These are phyloP conservation scores for Sporisorium graminicola DNA, from an alignment of 1,284 basidiomycete genomes.

Conservation along the genomic window DNA sequence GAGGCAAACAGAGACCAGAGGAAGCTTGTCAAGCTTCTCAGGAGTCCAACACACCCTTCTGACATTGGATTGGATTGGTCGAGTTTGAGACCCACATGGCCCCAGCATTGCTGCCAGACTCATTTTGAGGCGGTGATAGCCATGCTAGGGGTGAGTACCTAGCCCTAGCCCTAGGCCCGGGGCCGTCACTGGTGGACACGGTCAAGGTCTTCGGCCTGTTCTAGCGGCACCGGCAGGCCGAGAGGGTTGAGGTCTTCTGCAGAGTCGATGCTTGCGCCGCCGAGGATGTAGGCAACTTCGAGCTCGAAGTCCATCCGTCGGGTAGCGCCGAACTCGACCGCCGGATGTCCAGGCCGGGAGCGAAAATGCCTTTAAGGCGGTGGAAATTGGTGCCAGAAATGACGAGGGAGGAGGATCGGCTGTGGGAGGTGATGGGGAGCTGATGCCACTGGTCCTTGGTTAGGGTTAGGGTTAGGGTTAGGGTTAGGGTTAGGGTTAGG, in stretches of 20 bases:
- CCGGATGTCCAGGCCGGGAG: conserved; percentile 13
- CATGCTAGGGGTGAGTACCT: too few species aligned
- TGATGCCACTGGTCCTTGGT: conserved; percentile 29
- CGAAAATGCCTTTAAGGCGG: conserved; percentile 36
- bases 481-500: too few species aligned
- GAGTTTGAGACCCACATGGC: too few species aligned
- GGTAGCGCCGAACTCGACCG: conserved; percentile 22
- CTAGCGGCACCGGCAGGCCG: conserved; percentile 20
- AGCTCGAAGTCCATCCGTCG: conserved; percentile 53
- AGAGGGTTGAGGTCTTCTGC: conserved; percentile 14
- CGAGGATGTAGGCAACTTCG: conserved; percentile 38
- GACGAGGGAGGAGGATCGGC: conserved; percentile 34
- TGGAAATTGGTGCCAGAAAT: conserved; percentile 19
- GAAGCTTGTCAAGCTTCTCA: too few species aligned
- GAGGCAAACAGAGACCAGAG: too few species aligned
- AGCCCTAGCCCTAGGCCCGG: too few species aligned
- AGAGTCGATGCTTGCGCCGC: conserved; percentile 14
- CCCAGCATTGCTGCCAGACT: too few species aligned
- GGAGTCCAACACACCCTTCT: too few species aligned
- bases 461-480: too few species aligned
- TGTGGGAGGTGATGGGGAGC: conserved; percentile 52
- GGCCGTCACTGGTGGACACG: too few species aligned
- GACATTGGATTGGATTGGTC: too few species aligned
- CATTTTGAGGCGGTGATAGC: too few species aligned
- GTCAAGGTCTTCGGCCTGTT: conserved; percentile 11